phyloP scores from a whole-genome alignment of 2,329 filamentous ascomycete genomes.

The Cladophialophora immunda region DNA sequence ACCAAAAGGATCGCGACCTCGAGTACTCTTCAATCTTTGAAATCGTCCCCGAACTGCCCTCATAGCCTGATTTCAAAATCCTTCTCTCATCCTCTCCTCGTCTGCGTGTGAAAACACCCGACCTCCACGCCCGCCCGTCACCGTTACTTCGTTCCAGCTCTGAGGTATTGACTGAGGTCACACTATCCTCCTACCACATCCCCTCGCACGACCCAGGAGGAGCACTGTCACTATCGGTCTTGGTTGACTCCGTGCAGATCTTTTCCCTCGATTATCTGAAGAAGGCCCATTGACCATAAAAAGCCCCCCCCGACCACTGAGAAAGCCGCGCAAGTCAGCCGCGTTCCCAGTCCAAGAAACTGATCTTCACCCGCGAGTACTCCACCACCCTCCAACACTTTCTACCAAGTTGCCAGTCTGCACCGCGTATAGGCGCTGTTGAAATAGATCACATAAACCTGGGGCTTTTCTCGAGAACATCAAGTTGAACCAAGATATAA shows the following conservation, averaged over 20 bases:
- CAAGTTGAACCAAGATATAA: neutral
- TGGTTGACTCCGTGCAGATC: constrained; percentile 30
- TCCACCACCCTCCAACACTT: constrained; percentile 22
- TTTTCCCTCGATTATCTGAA: constrained; percentile 24
- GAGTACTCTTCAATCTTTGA: constrained; percentile 37
- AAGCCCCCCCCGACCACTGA: constrained; percentile 34
- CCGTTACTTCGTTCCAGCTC: constrained; percentile 5
- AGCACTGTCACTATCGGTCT: constrained; percentile 2
- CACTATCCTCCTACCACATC: neutral
- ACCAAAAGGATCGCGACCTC: constrained; percentile 40
- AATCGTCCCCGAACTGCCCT: constrained; percentile 34
- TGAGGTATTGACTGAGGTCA: neutral
- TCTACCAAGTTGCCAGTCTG: constrained; percentile 10
- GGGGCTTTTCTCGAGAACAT: neutral
- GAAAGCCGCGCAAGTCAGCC: constrained; percentile 27
- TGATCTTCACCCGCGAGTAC: constrained; percentile 28
- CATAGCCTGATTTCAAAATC: constrained; percentile 31
- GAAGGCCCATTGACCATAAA: constrained; percentile 12
- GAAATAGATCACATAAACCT: constrained; percentile 1
- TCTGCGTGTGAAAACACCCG: neutral
- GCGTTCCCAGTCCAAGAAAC: constrained; percentile 18
- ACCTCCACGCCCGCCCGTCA: constrained; percentile 1
- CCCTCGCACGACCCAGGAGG: neutral
- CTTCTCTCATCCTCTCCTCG: constrained; percentile 7
- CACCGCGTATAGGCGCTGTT: constrained; percentile 17